These are phyloP conservation scores for Schizochytrium sp. DNA, from an alignment of 108 stramenopile species.

Conservation along the genomic window DNA sequence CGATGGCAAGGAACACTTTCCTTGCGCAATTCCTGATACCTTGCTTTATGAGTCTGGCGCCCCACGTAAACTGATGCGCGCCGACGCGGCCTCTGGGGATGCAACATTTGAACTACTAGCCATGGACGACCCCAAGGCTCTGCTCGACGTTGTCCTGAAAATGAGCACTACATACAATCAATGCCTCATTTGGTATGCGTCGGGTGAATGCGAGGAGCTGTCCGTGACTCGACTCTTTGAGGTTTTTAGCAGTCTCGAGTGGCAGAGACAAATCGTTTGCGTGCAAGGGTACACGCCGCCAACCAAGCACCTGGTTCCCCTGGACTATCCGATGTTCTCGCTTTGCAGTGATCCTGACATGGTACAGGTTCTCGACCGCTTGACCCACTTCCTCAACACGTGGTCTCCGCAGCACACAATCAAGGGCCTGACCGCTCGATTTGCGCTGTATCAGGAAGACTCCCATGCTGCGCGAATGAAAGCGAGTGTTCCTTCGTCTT, in stretches of 20 bases:
- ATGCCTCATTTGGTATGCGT: background rate
- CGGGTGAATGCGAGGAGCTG: background rate
- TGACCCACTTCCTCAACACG: background rate
- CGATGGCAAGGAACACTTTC: background rate
- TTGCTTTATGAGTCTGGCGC: background rate
- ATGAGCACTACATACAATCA: background rate
- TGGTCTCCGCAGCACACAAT: background rate
- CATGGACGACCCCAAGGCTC: background rate
- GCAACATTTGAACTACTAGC: background rate
- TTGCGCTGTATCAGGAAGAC: background rate
- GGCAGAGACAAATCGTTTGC: background rate
- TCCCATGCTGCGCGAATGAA: background rate
- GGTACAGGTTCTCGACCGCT: background rate
- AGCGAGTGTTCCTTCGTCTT: background rate
- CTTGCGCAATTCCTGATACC: background rate
- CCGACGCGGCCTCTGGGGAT: background rate
- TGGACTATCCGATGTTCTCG: background rate
- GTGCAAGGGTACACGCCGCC: background rate
- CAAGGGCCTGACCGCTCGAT: background rate
- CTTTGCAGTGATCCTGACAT: background rate
- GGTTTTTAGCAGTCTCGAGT: background rate
- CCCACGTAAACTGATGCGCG: background rate
- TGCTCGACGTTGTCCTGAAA: background rate
- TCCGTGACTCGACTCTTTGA: background rate
- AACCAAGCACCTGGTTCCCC: background rate